phyloP scores from a whole-genome alignment of 2,329 filamentous ascomycete species.

The Penicillium sp. region DNA sequence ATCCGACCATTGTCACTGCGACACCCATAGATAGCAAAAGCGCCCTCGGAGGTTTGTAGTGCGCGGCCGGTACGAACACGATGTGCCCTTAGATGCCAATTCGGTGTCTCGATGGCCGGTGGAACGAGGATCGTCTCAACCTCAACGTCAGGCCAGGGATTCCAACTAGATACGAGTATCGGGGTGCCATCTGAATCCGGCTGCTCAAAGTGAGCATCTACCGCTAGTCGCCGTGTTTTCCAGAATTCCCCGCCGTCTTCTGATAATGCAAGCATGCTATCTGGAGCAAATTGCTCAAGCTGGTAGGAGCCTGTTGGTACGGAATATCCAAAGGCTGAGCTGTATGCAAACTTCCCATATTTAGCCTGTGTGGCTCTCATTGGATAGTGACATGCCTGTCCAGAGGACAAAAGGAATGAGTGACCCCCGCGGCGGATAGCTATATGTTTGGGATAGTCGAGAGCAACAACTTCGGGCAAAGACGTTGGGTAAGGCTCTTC shows the following conservation, averaged over 20 bases:
- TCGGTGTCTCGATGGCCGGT: constrained; percentile 35
- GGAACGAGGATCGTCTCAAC: constrained; percentile 44
- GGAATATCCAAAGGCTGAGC: constrained; percentile 74
- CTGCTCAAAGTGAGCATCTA: constrained; percentile 65
- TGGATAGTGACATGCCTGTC: constrained; percentile 80
- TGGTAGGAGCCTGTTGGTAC: constrained; percentile 77
- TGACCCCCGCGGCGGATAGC: constrained; percentile 73
- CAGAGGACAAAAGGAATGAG: constrained; percentile 74
- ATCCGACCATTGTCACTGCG: constrained; percentile 61
- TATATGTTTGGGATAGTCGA: constrained; percentile 74
- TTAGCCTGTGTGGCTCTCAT: constrained; percentile 82
- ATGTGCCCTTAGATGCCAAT: constrained; percentile 48
- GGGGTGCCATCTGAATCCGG: constrained; percentile 53
- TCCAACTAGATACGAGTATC: constrained; percentile 71
- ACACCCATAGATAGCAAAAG: constrained; percentile 71
- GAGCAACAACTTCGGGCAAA: constrained; percentile 45
- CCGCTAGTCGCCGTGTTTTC: constrained; percentile 73
- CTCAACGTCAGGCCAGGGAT: constrained; percentile 66
- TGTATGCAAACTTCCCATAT: constrained; percentile 79
- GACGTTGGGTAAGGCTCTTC: constrained; percentile 59
- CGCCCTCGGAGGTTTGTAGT: constrained; percentile 73
- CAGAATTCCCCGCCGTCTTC: constrained; percentile 79
- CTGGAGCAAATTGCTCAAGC: constrained; percentile 75
- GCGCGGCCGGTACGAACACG: constrained; percentile 52
- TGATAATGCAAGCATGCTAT: constrained; percentile 75